Evolutionary conservation across 768 basidiomycete genomes (phyloP).

Genomic region (Tulasnella sp.): DNA sequence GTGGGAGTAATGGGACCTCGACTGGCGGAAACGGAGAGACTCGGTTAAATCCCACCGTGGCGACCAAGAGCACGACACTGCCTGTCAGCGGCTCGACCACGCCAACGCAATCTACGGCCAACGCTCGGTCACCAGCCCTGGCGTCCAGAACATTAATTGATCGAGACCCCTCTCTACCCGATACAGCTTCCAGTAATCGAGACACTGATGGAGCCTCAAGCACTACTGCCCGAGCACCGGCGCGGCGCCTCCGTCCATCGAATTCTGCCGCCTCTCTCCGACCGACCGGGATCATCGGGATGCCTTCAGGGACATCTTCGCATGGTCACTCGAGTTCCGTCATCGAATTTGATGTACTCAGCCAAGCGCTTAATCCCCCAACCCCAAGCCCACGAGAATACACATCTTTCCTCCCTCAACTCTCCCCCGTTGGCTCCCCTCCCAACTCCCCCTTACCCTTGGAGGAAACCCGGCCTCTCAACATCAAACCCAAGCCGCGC

Average conservation of each 20-base stretch:
- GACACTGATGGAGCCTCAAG: not conserved
- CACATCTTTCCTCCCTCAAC: not conserved
- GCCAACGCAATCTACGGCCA: not conserved
- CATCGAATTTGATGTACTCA: conserved; percentile 7
- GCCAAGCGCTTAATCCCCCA: conserved; percentile 1
- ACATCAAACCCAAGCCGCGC: not conserved
- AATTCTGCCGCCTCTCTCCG: conserved; percentile 20
- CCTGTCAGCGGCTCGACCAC: conserved; percentile 6
- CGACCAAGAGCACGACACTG: not conserved
- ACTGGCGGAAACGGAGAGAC: not conserved
- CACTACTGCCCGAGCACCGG: not conserved
- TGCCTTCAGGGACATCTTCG: conserved; percentile 8
- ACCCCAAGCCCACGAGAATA: not conserved
- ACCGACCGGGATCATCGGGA: conserved; percentile 20
- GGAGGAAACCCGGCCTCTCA: not conserved
- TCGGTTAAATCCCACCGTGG: not conserved
- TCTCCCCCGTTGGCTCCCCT: not conserved
- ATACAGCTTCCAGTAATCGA: not conserved
- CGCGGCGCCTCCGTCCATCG: conserved; percentile 15
- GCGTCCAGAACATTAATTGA: not conserved
- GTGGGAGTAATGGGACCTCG: conserved; percentile 43
- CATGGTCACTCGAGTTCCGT: conserved; percentile 18
- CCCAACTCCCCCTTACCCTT: not conserved
- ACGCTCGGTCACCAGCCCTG: not conserved
- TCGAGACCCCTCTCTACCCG: not conserved